Base-by-base conservation (phyloP, 371 early-diverging fungal genomes). In the Apophysomyces variabilis region DNA sequence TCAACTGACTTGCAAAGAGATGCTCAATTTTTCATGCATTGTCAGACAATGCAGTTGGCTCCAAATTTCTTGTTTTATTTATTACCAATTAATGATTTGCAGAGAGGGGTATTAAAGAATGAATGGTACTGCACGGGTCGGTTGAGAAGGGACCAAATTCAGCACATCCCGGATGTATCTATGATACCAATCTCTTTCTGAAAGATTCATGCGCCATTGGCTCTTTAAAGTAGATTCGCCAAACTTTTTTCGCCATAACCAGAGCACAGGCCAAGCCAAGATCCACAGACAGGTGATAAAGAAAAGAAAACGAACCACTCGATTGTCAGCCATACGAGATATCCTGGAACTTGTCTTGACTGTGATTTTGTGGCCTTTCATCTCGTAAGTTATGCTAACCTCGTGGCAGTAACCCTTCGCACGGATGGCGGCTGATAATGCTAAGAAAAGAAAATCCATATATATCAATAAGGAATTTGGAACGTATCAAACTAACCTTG, bases 231-330 rank as follows among this genome's bases (percentile, higher is more conserved):
- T 66, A 0, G 69, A 67, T 16, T 83, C 76, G 1, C 83, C 79
- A 64, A 76, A 78, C 18, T 64, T 62, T 38, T 76, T 69, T 21
- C 70, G 66, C 41, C 39, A 71, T 0, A 80, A 16, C 64, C 66
- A 75, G 7, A 72, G 57, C 5, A 79, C 44, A 1, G 84, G 84
- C 60, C 70, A 69, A 4, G 64, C 66, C 37, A 80, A 45, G 21
- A 83, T 71, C 79, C 80, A 79, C 0, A 80, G 59, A 45, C 74
- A 83, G 9, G 75, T 70, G 16, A 83, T 58, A 44, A 79, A 68
- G 16, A 76, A 68, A 26, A 78, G 54, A 14, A 70, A 54, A n/a
- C 66, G 69, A 7, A 80, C 38, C 35, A 60, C 46, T 41, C 57
- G 61, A 38, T 74, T 65, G 45, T 83, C 81, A 6, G 61, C 61